Evolutionary conservation across 2,329 filamentous ascomycete species (phyloP).

Genomic region (Curvularia sp.): DNA sequence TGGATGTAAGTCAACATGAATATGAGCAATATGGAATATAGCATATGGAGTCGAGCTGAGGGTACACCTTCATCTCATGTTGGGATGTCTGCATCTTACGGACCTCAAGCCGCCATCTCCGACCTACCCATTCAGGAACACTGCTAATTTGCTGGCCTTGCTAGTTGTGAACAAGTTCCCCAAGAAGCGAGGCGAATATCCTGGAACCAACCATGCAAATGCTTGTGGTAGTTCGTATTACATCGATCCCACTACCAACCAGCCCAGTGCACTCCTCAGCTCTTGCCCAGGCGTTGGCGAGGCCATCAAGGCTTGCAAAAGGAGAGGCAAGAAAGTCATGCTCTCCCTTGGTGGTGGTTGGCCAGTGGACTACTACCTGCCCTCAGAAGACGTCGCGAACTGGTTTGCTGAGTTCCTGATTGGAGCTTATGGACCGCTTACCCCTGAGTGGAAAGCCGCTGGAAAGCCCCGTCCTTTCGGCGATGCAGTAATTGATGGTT

Average conservation of each 20-base stretch:
- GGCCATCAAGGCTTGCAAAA: slow-evolving; percentile 43
- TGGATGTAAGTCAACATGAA: slow-evolving; percentile 44
- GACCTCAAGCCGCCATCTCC: no score
- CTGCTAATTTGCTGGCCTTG: background rate
- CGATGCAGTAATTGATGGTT: slow-evolving; percentile 57
- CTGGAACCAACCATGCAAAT: slow-evolving; percentile 63
- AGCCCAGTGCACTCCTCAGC: slow-evolving; percentile 8
- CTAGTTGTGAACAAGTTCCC: slow-evolving; percentile 61
- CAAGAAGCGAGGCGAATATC: slow-evolving; percentile 55
- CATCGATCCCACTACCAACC: slow-evolving; percentile 32
- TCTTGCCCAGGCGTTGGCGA: slow-evolving; percentile 43
- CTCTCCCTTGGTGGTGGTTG: slow-evolving; percentile 58
- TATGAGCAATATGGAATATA: background rate
- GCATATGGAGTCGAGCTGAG: background rate
- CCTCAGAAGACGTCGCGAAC: slow-evolving; percentile 49
- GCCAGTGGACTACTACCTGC: slow-evolving; percentile 54
- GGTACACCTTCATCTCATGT: background rate
- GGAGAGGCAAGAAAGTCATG: slow-evolving; percentile 47
- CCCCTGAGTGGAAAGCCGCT: slow-evolving; percentile 36
- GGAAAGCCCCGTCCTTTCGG: slow-evolving; percentile 56
- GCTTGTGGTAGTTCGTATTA: slow-evolving; percentile 54
- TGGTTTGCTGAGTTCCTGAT: slow-evolving; percentile 60
- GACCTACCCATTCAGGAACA: background rate
- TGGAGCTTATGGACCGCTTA: slow-evolving; percentile 58
- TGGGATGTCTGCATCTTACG: background rate